A percentile compares a stretch with the other conserved stretches of the same genome.
Evolutionary conservation across 495 filamentous ascomycete species (phyloP).

Genomic region (Hypoxylon subgilvum): DNA sequence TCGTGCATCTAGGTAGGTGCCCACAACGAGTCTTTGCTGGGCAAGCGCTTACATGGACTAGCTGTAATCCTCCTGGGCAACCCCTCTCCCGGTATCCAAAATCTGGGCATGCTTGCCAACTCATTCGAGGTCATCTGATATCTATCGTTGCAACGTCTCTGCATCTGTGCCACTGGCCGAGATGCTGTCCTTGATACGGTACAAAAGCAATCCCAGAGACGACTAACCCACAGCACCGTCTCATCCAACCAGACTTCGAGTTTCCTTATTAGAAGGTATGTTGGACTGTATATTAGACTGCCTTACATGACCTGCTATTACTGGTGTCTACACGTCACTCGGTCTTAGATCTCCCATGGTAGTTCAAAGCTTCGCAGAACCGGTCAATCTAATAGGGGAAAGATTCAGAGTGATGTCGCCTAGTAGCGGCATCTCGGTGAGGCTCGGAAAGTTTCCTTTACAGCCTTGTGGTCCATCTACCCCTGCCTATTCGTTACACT

Average conservation of each 20-base stretch:
- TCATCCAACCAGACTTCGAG: constrained; percentile 16
- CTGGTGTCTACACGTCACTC: constrained; percentile 20
- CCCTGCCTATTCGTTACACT: constrained; percentile 21
- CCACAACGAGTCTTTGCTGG: constrained; percentile 16
- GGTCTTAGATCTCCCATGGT: background rate
- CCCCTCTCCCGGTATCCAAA: constrained; percentile 18
- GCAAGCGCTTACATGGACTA: constrained; percentile 4
- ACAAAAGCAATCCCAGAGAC: constrained; percentile 2
- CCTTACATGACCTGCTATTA: constrained; percentile 7
- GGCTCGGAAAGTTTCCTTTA: constrained; percentile 40
- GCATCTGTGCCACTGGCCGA: constrained; percentile 17
- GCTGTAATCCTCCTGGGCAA: constrained; percentile 10
- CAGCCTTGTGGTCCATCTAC: constrained; percentile 31
- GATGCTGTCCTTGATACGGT: constrained; percentile 9
- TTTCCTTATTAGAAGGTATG: constrained; percentile 17
- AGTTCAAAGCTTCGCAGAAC: background rate
- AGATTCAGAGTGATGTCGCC: constrained; percentile 10
- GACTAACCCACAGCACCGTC: constrained; percentile 4
- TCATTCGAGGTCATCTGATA: constrained; percentile 39
- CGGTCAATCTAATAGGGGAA: background rate
- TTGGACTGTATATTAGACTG: constrained; percentile 6
- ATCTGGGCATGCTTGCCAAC: constrained; percentile 25
- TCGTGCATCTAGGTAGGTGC: constrained; percentile 21
- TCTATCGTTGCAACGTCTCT: constrained; percentile 36
- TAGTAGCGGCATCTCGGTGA: constrained; percentile 38